Evolutionary conservation across 192 early-diverging fungal species (phyloP).

Genomic region (Mortierella alpina): DNA sequence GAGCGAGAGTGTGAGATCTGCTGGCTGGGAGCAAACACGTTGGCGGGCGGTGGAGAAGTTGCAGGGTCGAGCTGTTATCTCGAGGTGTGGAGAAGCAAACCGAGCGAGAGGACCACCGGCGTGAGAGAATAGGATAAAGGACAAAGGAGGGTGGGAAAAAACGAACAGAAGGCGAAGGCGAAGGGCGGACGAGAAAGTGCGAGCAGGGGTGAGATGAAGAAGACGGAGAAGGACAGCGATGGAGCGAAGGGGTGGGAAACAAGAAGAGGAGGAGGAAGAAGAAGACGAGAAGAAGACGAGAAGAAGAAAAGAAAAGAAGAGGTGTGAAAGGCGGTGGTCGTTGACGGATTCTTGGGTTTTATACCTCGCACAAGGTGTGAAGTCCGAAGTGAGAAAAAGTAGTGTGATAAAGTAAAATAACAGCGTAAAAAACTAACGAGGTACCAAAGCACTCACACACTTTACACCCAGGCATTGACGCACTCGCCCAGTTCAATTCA

Average conservation of each 20-base stretch:
- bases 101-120: background rate
- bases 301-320: background rate
- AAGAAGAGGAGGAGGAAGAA: background rate
- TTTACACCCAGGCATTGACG: too few relatives aligned
- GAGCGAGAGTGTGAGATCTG: background rate
- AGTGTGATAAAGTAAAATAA: background rate
- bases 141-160: background rate
- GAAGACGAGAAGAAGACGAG: background rate
- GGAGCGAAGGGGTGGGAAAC: background rate
- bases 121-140: background rate
- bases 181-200: background rate
- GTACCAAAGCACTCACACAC: too few relatives aligned
- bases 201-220: background rate
- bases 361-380: background rate
- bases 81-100: conserved; percentile 11
- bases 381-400: background rate
- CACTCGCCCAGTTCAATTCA: too few relatives aligned
- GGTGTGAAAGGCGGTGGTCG: background rate
- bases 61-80: conserved; percentile 2
- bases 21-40: conserved; percentile 30
- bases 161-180: background rate
- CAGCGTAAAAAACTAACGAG: conserved; percentile 11
- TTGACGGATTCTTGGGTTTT: too few relatives aligned
- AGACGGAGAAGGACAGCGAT: too few relatives aligned
- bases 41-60: conserved; percentile 1